Evolutionary conservation across 2,329 filamentous ascomycete species (phyloP).

Genomic region (Penicillium brasilianum): DNA sequence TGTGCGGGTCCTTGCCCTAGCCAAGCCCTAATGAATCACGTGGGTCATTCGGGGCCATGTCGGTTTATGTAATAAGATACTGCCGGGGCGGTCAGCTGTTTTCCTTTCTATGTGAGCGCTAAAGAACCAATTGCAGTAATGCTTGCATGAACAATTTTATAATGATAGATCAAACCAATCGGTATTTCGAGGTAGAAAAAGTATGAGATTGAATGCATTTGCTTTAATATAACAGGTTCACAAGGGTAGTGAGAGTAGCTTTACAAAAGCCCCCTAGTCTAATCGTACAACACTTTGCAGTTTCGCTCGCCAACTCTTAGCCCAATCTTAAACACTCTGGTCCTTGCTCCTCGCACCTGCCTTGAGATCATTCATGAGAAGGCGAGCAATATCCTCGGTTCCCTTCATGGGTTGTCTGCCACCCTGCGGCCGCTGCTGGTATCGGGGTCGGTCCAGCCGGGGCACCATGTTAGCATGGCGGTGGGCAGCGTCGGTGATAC

Average conservation of each 20-base stretch:
- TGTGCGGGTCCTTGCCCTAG: constrained; percentile 33
- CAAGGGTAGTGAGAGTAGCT: constrained; percentile 33
- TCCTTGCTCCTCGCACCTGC: constrained; percentile 19
- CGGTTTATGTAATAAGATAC: background rate
- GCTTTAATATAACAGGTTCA: constrained; percentile 38
- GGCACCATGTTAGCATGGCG: constrained; percentile 36
- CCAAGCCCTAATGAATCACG: constrained; percentile 26
- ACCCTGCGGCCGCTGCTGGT: constrained; percentile 26
- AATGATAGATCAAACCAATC: background rate
- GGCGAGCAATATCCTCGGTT: constrained; percentile 39
- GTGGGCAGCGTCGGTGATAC: constrained; percentile 35
- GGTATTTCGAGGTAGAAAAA: background rate
- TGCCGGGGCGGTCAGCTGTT: background rate
- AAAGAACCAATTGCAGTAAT: no score
- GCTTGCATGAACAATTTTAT: no score
- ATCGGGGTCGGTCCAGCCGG: constrained; percentile 35
- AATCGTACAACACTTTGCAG: constrained; percentile 40
- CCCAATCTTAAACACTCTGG: constrained; percentile 1
- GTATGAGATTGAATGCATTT: constrained; percentile 21
- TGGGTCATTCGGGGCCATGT: background rate
- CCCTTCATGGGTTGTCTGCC: constrained; percentile 21
- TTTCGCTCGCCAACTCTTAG: constrained; percentile 12
- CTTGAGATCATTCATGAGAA: constrained; percentile 38
- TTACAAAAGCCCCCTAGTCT: constrained; percentile 38
- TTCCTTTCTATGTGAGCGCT: no score